Conservation (phyloP, 371 early-diverging fungal species). For the Apophysomyces trapeziformis region DNA sequence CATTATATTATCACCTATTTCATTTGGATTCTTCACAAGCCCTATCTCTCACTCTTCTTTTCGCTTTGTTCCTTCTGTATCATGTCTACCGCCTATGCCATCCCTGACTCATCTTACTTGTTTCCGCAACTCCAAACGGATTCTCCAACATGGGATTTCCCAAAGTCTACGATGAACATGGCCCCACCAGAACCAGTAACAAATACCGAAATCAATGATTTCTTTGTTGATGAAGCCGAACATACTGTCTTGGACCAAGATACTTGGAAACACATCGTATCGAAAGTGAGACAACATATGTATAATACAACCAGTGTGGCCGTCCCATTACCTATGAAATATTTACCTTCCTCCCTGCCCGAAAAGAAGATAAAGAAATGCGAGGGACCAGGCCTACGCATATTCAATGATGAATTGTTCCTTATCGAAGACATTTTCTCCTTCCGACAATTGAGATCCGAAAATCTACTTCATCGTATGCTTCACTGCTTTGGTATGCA, state of each 20-base stretch:
- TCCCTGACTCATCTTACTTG: not conserved
- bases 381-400: not conserved
- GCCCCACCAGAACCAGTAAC: not conserved
- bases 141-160: not conserved
- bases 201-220: not conserved
- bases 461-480: constrained; percentile 39
- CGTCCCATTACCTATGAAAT: constrained; percentile 30
- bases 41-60: not conserved
- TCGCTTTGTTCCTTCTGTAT: not conserved
- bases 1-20: not conserved
- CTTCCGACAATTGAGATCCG: constrained; percentile 43
- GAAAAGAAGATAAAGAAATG: constrained; percentile 16
- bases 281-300: constrained; percentile 32
- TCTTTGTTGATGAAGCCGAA: not conserved
- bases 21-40: not conserved
- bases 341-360: not conserved
- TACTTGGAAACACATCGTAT: constrained; percentile 25
- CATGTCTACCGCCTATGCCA: not conserved
- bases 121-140: not conserved
- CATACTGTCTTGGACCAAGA: not conserved
- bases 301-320: constrained; percentile 31
- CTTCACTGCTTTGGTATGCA: constrained; percentile 24
- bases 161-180: not conserved
- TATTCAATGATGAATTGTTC: constrained; percentile 10
- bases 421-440: constrained; percentile 19